Evolutionary conservation across 2,329 filamentous ascomycete genomes (phyloP).

Genomic region (Calonectria hawksworthii): DNA sequence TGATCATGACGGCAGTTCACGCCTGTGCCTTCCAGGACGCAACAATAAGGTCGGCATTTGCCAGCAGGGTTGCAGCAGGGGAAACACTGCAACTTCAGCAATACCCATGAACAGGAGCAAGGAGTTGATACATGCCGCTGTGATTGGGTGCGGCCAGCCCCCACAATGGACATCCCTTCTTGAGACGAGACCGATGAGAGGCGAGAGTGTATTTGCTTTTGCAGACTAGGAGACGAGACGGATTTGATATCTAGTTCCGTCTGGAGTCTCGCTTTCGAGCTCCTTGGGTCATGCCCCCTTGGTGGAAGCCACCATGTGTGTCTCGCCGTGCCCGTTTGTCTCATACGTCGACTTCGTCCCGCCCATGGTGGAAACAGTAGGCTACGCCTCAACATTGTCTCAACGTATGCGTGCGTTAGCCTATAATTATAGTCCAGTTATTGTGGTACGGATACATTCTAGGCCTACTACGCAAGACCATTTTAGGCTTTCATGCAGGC

Average conservation of each 20-base stretch:
- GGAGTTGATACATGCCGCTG: background rate
- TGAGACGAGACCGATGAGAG: background rate
- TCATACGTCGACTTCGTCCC: background rate
- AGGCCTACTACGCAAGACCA: background rate
- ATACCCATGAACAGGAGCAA: background rate
- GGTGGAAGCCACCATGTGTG: background rate
- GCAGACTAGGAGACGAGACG: background rate
- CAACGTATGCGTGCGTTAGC: background rate
- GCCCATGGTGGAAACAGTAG: background rate
- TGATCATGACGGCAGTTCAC: slow-evolving; percentile 13
- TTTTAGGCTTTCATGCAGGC: background rate
- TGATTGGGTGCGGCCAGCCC: background rate
- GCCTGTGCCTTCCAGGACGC: background rate
- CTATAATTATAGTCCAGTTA: background rate
- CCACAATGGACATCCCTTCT: background rate
- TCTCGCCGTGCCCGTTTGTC: background rate
- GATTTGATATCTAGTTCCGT: background rate
- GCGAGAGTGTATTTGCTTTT: background rate
- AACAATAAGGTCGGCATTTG: slow-evolving; percentile 1
- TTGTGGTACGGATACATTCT: background rate
- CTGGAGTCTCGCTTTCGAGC: background rate
- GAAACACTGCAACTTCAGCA: background rate
- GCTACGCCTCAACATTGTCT: background rate
- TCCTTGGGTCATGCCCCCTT: background rate
- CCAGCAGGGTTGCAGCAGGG: background rate